These are phyloP conservation scores for Mortierella hygrophila DNA, from an alignment of 192 early-diverging fungal species.

Conservation along the genomic window DNA sequence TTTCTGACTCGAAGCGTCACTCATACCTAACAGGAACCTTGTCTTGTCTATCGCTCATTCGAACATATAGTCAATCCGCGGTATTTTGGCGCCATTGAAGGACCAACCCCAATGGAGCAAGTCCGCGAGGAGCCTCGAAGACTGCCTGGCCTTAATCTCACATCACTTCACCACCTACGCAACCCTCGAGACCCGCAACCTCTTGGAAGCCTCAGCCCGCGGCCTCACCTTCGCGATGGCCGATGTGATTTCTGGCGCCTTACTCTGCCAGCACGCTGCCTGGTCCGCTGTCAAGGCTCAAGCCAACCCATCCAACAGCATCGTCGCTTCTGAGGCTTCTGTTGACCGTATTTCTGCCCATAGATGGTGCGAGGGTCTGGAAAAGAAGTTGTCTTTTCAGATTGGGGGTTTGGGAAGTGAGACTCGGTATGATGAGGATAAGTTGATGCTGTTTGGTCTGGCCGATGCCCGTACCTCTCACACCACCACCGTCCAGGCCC, in stretches of 20 bases:
- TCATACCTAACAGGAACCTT: background rate
- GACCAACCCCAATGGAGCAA: conserved; percentile 27
- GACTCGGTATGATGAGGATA: conserved; percentile 39
- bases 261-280: conserved; percentile 64
- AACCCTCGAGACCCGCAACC: conserved; percentile 36
- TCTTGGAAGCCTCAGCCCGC: conserved; percentile 61
- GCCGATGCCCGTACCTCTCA: conserved; percentile 27
- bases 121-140: conserved; percentile 23
- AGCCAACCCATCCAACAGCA: background rate
- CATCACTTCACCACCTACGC: conserved; percentile 40
- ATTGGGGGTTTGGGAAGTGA: conserved; percentile 27
- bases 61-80: conserved; percentile 20
- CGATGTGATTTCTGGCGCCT: conserved; percentile 55
- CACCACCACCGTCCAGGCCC: background rate
- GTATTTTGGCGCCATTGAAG: conserved; percentile 49
- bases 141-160: conserved; percentile 20
- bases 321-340: conserved; percentile 16
- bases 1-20: background rate
- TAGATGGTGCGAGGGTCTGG: conserved; percentile 46
- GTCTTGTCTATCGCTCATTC: background rate
- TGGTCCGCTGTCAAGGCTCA: conserved; percentile 49
- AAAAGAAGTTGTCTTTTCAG: conserved; percentile 36
- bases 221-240: conserved; percentile 67
- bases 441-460: conserved; percentile 52
- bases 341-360: conserved; percentile 33